These are phyloP conservation scores for Nicotiana obtusifolia DNA, from an alignment of 257 asterid species.

Conservation along the genomic window DNA sequence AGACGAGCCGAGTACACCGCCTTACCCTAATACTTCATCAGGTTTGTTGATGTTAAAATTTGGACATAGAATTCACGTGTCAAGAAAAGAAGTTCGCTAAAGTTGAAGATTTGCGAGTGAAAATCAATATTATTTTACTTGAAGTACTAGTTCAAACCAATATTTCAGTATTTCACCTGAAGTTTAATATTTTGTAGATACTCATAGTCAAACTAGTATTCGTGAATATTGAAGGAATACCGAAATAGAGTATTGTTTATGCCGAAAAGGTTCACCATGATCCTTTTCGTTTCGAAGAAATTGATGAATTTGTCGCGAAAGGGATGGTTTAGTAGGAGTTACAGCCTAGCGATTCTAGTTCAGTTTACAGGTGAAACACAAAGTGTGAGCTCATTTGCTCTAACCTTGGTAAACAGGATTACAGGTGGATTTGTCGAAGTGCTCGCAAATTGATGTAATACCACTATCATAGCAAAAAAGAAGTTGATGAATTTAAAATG, in stretches of 20 bases:
- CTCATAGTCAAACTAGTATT: background rate
- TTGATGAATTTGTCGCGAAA: background rate
- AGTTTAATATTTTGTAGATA: background rate
- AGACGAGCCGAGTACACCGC: constrained; percentile 7
- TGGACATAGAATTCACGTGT: background rate
- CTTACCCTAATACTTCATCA: constrained; percentile 21
- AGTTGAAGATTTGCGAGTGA: background rate
- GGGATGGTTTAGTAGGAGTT: background rate
- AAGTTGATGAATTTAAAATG: background rate
- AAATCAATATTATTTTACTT: background rate
- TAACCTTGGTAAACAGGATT: background rate
- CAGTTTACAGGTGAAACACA: background rate
- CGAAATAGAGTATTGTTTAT: background rate
- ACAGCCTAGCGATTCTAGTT: background rate
- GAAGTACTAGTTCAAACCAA: background rate
- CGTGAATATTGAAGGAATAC: background rate
- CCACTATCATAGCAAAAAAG: background rate
- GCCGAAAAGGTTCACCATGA: background rate
- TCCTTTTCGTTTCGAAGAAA: background rate
- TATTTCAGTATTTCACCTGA: background rate
- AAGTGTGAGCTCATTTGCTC: background rate
- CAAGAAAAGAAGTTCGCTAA: background rate
- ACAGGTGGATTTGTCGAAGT: background rate
- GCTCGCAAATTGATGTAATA: background rate
- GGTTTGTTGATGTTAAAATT: constrained; percentile 26